Evolutionary conservation across 306 rosid genomes (phyloP), one percentile per base, ranked within the genome.

Genomic region (Cicer bijugum): DNA sequence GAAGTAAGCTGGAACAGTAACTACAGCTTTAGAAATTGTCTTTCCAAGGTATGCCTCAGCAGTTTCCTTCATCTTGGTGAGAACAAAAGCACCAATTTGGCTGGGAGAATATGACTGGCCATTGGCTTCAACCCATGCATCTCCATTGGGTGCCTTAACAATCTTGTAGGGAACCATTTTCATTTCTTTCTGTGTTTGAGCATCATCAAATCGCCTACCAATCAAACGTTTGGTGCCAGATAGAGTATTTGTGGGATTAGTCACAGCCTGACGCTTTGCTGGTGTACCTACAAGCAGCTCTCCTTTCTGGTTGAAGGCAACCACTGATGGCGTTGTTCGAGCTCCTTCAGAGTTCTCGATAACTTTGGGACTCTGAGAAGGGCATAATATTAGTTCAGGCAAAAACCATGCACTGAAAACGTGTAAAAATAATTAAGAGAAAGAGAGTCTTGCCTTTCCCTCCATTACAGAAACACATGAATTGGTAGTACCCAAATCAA

Each of bases 171-270:
- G 97, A 44, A 93, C 98, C 98, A 93, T 93, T 81, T 93, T 90
- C 98, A 93, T 93, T 66, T 93, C 98, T 78, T 93, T 93, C 61
- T 93, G 98, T 1, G 98, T 93, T 68, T 90, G 97, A 19, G 97
- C 76, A 73, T 93, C 98, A 11, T 93, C 98, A 79, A 81, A 93
- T 6, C 97, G 91, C 78, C 98, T 89, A 67, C 98, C 98, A 76
- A 93, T 90, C 81, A 93, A 72, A 50, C 98, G 97, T 75, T 93
- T 93, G 78, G 98, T 93, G 53, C 96, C 97, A 65, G 86, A 93
- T 16, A 93, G 35, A 1, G 98, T 93, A 76, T 93, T 93, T 6
- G 98, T 84, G 1, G 98, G 97, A 71, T 93, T 93, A 2, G 98
- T 93, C 12, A 93, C 93, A 2, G 96, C 97, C 82, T 93, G 98